These are phyloP conservation scores for Ustilago cynodontis DNA, from an alignment of 1,284 basidiomycete genomes.

Conservation along the genomic window DNA sequence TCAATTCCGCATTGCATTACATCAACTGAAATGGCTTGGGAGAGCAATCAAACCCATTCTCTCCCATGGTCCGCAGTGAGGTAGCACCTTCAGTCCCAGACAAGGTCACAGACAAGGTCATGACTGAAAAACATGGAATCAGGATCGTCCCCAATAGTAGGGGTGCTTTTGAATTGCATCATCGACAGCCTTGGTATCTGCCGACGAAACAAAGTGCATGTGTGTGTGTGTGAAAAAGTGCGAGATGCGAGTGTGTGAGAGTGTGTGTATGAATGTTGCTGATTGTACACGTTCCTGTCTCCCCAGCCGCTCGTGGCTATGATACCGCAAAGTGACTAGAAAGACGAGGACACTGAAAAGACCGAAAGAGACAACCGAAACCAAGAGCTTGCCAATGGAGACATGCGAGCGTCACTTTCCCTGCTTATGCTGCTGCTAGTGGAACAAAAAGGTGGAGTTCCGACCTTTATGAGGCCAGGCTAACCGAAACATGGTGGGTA, in stretches of 20 bases:
- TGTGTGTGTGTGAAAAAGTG: constrained; percentile 16
- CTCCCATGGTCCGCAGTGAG: neutral
- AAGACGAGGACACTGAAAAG: constrained; percentile 8
- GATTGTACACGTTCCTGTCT: constrained; percentile 50
- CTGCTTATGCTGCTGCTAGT: neutral
- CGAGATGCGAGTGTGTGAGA: constrained; percentile 6
- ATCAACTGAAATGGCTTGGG: too few species aligned
- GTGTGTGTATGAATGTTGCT: constrained; percentile 32
- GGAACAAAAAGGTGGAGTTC: constrained; percentile 39
- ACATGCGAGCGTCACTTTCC: neutral
- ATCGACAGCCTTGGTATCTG: constrained; percentile 1
- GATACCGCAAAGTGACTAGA: neutral
- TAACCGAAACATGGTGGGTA: constrained; percentile 2
- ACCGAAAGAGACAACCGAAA: constrained; percentile 28
- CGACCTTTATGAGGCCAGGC: constrained; percentile 22
- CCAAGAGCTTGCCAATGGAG: constrained; percentile 1
- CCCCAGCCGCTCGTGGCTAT: neutral
- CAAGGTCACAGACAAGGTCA: neutral
- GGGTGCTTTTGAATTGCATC: constrained; percentile 46
- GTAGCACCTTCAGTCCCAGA: too few species aligned
- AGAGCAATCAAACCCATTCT: too few species aligned
- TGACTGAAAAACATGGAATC: constrained; percentile 8
- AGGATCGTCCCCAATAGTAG: constrained; percentile 29
- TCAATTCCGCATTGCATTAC: neutral
- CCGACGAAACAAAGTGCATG: constrained; percentile 14